Evolutionary conservation across 78 protist genomes (phyloP).

Genomic region (Dictyostelium intermedium): DNA sequence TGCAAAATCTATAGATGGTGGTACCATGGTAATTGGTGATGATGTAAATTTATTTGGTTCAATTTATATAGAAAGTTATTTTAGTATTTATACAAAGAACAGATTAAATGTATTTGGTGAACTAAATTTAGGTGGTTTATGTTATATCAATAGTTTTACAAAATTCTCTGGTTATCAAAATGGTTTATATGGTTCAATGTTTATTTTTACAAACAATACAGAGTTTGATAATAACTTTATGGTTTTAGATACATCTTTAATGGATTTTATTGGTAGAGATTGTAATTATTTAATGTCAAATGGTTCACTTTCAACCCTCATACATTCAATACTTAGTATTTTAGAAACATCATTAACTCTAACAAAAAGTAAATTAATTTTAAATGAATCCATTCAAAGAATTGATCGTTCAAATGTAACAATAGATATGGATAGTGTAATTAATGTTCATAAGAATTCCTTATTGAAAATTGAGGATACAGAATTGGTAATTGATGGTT

Average conservation of each 20-base stretch:
- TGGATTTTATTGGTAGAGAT: background rate
- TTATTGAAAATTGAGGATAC: background rate
- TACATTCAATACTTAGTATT: background rate
- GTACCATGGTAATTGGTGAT: background rate
- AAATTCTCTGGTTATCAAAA: background rate
- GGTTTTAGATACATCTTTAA: background rate
- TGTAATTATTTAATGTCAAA: background rate
- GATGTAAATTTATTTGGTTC: background rate
- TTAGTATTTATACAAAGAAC: background rate
- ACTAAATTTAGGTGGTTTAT: background rate
- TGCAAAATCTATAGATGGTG: background rate
- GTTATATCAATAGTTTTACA: background rate
- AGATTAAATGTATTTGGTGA: background rate
- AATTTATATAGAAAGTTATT: background rate
- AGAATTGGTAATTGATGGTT: background rate
- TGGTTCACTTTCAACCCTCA: background rate
- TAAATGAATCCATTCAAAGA: background rate
- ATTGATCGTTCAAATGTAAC: background rate
- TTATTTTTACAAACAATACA: background rate
- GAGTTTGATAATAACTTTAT: background rate
- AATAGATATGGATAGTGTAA: background rate
- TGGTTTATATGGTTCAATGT: background rate
- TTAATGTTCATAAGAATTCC: background rate
- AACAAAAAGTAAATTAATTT: background rate
- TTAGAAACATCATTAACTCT: background rate